Evolutionary conservation across 108 stramenopile species (phyloP), one percentile per base, ranked within the genome.

Genomic region (Cyclotella distinguenda): DNA sequence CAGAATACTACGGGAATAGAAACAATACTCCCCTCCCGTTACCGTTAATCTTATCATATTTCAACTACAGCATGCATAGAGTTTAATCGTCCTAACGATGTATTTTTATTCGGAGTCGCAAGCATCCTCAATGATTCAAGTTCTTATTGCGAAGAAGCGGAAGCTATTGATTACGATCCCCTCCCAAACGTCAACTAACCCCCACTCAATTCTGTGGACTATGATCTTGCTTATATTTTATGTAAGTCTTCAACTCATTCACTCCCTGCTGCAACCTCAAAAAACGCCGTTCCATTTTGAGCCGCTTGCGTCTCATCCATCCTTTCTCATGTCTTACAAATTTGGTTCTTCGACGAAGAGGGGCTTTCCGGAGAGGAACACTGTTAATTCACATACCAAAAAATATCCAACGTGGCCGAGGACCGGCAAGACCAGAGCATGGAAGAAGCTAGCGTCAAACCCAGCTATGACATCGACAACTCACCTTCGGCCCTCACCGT

Each of bases 271-370:
- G 54, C 45, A 65, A 35, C 49, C 64, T 70, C 35, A 43, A 59
- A 45, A 65, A 70, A 32, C 69, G 28, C 13, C 51, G 40, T 44
- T 77, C 75, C 61, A 63, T 69, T 28, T 70, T 70, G 19, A 70
- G 61, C 13, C 75, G 68, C 47, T 77, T 77, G 15, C 69, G 68
- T 31, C 54, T 48, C 75, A 77, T 77, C 75, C 75, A 77, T 28
- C 45, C 63, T 15, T 77, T 77, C 58, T 77, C 75, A 43, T 77
- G 69, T 0, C 75, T 32, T 22, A 64, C 27, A 45, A 70, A 70
- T 19, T 53, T 70, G 7, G 34, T 32, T 50, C 56, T 70, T 51
- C 47, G 56, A 49, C 75, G 68, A 27, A 77, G 75, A 31, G 69
- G 75, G 15, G 50, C 73, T 74, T 43, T 43, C 18, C 18, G 19